A percentile compares a stretch with the other conserved stretches of the same genome.
Evolutionary conservation across 1,139 yeast genomes (phyloP).

Genomic region (Hyphopichia fennica): DNA sequence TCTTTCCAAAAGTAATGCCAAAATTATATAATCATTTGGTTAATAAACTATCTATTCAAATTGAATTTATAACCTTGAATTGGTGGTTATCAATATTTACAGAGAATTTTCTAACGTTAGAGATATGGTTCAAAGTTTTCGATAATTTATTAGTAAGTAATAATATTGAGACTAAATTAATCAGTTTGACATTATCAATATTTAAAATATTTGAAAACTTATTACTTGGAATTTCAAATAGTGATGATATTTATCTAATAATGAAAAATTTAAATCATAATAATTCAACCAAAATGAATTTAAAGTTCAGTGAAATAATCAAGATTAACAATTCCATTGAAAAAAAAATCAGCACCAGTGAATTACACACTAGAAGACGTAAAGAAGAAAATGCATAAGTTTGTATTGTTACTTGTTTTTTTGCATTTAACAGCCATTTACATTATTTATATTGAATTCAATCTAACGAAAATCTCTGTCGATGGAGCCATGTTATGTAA

Average conservation of each 20-base stretch:
- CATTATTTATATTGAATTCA: too few relatives aligned
- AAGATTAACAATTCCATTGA: constrained; percentile 9
- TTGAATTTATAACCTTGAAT: constrained; percentile 54
- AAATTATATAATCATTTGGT: constrained; percentile 36
- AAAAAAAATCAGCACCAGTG: constrained; percentile 8
- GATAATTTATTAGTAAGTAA: constrained; percentile 39
- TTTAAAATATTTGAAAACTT: constrained; percentile 40
- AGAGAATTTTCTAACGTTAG: constrained; percentile 51
- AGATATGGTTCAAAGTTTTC: constrained; percentile 52
- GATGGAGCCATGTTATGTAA: too few relatives aligned
- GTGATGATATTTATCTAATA: constrained; percentile 41
- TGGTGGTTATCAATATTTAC: constrained; percentile 63
- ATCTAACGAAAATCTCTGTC: too few relatives aligned
- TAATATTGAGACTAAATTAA: constrained; percentile 7
- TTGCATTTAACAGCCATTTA: too few relatives aligned
- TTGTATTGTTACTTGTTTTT: too few relatives aligned
- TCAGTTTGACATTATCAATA: constrained; percentile 33
- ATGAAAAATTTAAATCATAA: constrained; percentile 39
- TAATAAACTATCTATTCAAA: constrained; percentile 36
- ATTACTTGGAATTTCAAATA: constrained; percentile 26
- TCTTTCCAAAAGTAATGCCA: constrained; percentile 35
- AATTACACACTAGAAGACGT: constrained; percentile 3
- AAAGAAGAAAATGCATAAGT: too few relatives aligned
- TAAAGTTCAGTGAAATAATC: constrained; percentile 14
- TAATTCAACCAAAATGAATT: constrained; percentile 11